phyloP scores from a whole-genome alignment of 805 yeast genomes.

The Kluyveromyces wickerhamii region DNA sequence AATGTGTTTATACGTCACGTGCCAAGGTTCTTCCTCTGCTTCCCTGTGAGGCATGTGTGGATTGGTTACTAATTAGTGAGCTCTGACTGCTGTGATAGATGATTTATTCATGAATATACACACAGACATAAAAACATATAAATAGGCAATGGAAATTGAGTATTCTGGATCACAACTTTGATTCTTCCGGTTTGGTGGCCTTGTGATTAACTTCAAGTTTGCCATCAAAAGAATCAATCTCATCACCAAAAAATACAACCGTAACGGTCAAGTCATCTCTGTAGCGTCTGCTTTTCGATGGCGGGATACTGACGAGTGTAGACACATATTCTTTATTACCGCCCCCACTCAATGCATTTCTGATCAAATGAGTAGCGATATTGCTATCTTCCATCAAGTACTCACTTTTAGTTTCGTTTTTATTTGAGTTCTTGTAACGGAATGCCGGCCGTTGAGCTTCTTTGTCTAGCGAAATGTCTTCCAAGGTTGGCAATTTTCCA shows the following conservation, averaged over 20 bases:
- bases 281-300: conserved; percentile 83
- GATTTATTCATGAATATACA: too few relatives aligned
- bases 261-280: conserved; percentile 96
- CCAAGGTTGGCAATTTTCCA: conserved; percentile 51
- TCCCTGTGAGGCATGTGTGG: too few relatives aligned
- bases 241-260: conserved; percentile 83
- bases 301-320: conserved; percentile 82
- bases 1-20: too few relatives aligned
- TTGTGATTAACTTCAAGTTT: conserved; percentile 17
- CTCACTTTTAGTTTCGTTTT: conserved; percentile 25
- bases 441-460: conserved; percentile 64
- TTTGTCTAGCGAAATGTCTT: conserved; percentile 51
- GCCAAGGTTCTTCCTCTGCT: too few relatives aligned
- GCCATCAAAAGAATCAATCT: conserved; percentile 24
- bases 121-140: too few relatives aligned
- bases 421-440: conserved; percentile 39
- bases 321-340: conserved; percentile 84
- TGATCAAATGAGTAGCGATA: conserved; percentile 84
- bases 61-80: too few relatives aligned
- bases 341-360: conserved; percentile 87
- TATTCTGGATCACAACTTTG: conserved; percentile 21
- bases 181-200: conserved; percentile 22
- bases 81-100: too few relatives aligned
- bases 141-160: too few relatives aligned
- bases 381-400: conserved; percentile 74